Conservation (phyloP, 352 stramenopile genomes). For the Blastocystis sp. region DNA sequence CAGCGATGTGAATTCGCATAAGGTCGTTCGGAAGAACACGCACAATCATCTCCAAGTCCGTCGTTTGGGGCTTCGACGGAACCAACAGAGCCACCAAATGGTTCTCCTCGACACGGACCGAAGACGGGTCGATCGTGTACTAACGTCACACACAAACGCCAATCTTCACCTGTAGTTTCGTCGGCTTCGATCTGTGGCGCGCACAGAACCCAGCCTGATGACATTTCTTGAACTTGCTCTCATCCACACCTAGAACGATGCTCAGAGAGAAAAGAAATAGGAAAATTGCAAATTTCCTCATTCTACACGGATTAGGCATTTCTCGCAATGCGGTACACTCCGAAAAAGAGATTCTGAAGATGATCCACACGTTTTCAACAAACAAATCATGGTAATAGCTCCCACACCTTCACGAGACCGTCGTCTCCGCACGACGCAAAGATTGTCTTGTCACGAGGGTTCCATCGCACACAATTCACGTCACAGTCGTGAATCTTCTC, state of each 20-base stretch:
- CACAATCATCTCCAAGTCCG: not conserved
- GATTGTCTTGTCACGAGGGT: conserved; percentile 65
- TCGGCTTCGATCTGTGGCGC: conserved; percentile 66
- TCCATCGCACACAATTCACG: conserved; percentile 74
- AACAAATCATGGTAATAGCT: conserved; percentile 53
- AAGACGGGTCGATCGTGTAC: conserved; percentile 58
- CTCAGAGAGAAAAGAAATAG: conserved; percentile 19
- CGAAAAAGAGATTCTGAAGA: not conserved
- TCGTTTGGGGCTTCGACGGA: conserved; percentile 5
- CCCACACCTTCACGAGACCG: conserved; percentile 67
- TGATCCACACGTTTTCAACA: not conserved
- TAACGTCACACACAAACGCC: conserved; percentile 58
- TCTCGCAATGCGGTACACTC: not conserved
- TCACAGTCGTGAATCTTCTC: conserved; percentile 65
- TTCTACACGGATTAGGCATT: not conserved
- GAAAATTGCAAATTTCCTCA: not conserved
- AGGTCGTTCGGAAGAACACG: conserved; percentile 46
- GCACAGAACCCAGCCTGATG: conserved; percentile 90
- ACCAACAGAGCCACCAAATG: not conserved
- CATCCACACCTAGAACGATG: conserved; percentile 75
- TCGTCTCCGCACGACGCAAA: conserved; percentile 66
- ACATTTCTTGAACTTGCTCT: conserved; percentile 93
- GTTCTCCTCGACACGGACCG: conserved; percentile 37
- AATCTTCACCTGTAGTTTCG: conserved; percentile 58
- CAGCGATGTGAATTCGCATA: conserved; percentile 23